Conservation (phyloP, 805 yeast species). For the Kodamaea kaohsiungensis region DNA sequence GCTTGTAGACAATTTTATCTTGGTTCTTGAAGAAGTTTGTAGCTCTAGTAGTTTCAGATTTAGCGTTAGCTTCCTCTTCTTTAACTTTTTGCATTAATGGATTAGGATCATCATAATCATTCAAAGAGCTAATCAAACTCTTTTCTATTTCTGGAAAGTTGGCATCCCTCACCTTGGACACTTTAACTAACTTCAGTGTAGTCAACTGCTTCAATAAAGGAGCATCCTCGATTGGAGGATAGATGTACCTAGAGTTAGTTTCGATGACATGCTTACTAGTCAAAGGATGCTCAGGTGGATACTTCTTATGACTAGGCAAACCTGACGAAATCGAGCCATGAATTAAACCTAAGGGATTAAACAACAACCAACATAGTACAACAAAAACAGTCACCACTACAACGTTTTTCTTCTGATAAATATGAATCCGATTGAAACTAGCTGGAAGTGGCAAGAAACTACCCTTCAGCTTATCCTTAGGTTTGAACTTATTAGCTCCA, state of each 20-base stretch:
- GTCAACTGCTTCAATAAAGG: slow-evolving; percentile 59
- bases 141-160: slow-evolving; percentile 39
- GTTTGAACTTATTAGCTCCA: slow-evolving; percentile 24
- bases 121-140: slow-evolving; percentile 37
- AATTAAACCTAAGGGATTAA: slow-evolving; percentile 21
- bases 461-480: slow-evolving; percentile 23
- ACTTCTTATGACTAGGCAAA: slow-evolving; percentile 10
- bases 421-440: slow-evolving; percentile 20
- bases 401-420: slow-evolving; percentile 16
- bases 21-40: slow-evolving; percentile 63
- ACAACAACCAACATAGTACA: slow-evolving; percentile 21
- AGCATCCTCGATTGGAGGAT: slow-evolving; percentile 76
- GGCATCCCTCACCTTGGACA: slow-evolving; percentile 48
- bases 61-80: slow-evolving; percentile 50
- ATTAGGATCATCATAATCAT: slow-evolving; percentile 45
- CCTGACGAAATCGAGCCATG: slow-evolving; percentile 6
- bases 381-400: slow-evolving; percentile 14
- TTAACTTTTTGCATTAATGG: slow-evolving; percentile 33
- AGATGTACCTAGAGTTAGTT: slow-evolving; percentile 56
- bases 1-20: slow-evolving; percentile 56
- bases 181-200: slow-evolving; percentile 50
- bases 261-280: slow-evolving; percentile 37
- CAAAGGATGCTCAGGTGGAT: slow-evolving; percentile 36
- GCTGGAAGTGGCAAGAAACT: slow-evolving; percentile 32
- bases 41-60: slow-evolving; percentile 44